Percentiles rank a stretch among this genome's conserved stretches.
phyloP scores from a whole-genome alignment of 106 monocot genomes.

The Acorus calamus region DNA sequence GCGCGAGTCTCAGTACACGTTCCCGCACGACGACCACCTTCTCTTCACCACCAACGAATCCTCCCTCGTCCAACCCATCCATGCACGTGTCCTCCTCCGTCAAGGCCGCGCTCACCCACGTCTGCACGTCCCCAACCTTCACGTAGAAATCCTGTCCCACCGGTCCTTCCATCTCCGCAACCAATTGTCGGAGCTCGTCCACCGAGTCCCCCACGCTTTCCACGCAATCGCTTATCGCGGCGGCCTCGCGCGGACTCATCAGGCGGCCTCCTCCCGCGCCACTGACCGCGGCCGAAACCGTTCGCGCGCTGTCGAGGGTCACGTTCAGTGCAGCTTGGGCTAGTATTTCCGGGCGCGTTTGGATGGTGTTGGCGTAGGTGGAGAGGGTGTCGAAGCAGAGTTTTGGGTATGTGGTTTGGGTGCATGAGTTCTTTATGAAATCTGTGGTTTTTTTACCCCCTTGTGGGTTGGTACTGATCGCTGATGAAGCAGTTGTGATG shows the following conservation, averaged over 20 bases:
- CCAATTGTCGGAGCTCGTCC: conserved; percentile 27
- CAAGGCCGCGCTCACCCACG: conserved; percentile 68
- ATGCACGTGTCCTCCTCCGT: conserved; percentile 60
- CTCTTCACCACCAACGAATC: conserved; percentile 22
- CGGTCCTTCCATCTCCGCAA: conserved; percentile 20
- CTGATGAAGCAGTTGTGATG: no score
- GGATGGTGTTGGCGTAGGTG: conserved; percentile 24
- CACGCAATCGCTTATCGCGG: conserved; percentile 32
- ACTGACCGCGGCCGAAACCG: conserved; percentile 9
- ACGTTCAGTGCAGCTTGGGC: conserved; percentile 33
- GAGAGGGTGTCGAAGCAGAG: conserved; percentile 50
- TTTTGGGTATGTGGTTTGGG: conserved; percentile 20
- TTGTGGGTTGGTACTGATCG: no score
- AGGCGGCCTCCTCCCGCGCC: conserved; percentile 13
- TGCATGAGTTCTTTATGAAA: conserved; percentile 34
- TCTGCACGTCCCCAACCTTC: conserved; percentile 38
- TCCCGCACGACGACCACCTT: conserved; percentile 15
- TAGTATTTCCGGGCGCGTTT: conserved; percentile 22
- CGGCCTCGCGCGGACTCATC: no score
- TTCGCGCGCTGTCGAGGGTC: conserved; percentile 21
- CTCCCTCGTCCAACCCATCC: conserved; percentile 31
- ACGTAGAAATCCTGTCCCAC: conserved; percentile 12
- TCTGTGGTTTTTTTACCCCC: not conserved
- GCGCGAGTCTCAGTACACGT: conserved; percentile 22
- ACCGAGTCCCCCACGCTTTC: conserved; percentile 32